Evolutionary conservation across 106 monocot species (phyloP), one percentile per base, ranked within the genome.

Genomic region (Alisma plantagoaquatica): DNA sequence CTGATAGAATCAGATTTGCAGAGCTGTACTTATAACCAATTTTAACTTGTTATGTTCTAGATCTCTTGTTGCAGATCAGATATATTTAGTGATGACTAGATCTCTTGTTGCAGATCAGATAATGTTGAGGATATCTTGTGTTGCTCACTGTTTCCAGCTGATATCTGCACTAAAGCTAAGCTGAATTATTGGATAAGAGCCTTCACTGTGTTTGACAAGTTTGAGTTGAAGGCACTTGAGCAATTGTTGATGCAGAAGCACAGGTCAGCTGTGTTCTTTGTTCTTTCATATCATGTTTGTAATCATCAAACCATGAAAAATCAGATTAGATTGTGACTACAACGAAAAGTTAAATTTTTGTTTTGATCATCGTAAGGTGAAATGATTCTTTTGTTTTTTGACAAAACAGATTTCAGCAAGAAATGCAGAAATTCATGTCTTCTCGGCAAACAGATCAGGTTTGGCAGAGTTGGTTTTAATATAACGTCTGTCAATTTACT

Each of bases 381-480:
- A n/a, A n/a, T n/a, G n/a, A n/a, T n/a, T n/a, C n/a, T n/a, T n/a
- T n/a, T n/a, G n/a, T n/a, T n/a, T n/a, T n/a, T n/a, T n/a, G n/a
- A n/a, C n/a, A n/a, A n/a, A n/a, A 57, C 88, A 96, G 96, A 71
- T 73, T 96, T 73, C 96, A 96, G 55, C 84, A 81, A 68, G 96
- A 96, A 54, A 63, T 96, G 65, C 96, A 76, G 56, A 96, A 89
- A 57, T 96, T 81, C 61, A 67, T 89, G 41, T 70, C 81, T 46
- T 66, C 84, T 75, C 70, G 84, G 56, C 88, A 84, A 59, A 74
- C 64, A 60, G 43, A 59, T 43, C 70, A 88, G 94, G 94, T 96
- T 70, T 44, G 68, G 61, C 23, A 53, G 21, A 41, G 43, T 41
- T 15, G n/a, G n/a, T n/a, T n/a, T n/a, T n/a, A n/a, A n/a, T n/a